Evolutionary conservation across 1,284 basidiomycete species (phyloP), one percentile per base, ranked within the genome.

Genomic region (Ganoderma boninense): DNA sequence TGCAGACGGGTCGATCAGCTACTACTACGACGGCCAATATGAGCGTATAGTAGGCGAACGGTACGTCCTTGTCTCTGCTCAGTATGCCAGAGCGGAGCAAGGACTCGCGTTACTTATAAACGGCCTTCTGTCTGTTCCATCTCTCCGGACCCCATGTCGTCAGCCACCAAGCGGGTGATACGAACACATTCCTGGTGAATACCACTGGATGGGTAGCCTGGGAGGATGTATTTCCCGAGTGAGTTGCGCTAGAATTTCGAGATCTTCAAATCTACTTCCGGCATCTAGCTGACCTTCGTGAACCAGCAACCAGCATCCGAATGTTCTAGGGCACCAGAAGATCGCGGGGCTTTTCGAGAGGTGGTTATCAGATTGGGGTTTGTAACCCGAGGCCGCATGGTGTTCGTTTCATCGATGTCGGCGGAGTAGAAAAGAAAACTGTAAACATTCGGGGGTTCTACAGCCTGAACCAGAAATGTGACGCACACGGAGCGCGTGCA

Each of bases 121-220:
- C n/a, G n/a, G n/a, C n/a, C n/a, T n/a, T n/a, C n/a, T n/a, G n/a
- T n/a, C n/a, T n/a, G n/a, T n/a, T n/a, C n/a, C n/a, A n/a, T n/a
- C n/a, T n/a, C n/a, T n/a, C n/a, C n/a, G n/a, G n/a, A n/a, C n/a
- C n/a, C n/a, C n/a, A n/a, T 23, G 29, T 2, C 62, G n/a, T 23
- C 63, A 81, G 80, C 65, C 76, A 85, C 77, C 65, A 79, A 72
- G 66, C 78, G 1, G 87, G 87, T 8, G 88, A 89, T 73, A 76
- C 81, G 62, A 83, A 86, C 70, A 81, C 87, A 13, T 87, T 86
- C 78, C 80, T 89, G 0, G 87, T 89, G 32, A 82, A 90, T 73
- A 87, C 88, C 2, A 89, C 87, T 0, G 87, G 87, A 5, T 90
- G 87, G 87, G 84, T 89, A 18, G 81, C 81, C 0, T 87, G 76